phyloP scores from a whole-genome alignment of 2,329 filamentous ascomycete species.

The Leptographium wingfieldii region DNA sequence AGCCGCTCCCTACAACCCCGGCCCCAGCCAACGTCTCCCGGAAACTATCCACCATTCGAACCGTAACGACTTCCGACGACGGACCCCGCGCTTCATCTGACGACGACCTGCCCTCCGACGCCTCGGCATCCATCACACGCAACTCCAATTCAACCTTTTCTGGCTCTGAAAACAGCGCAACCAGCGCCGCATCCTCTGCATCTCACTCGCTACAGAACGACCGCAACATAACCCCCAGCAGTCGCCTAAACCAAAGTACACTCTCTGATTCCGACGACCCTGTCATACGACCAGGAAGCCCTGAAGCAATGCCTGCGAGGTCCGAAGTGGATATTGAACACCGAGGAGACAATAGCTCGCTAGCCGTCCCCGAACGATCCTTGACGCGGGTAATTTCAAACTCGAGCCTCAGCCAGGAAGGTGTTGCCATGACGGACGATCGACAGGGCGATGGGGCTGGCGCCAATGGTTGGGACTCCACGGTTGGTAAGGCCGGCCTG shows the following conservation, averaged over 20 bases:
- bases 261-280: not conserved
- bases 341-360: slow-evolving; percentile 14
- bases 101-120: slow-evolving; percentile 27
- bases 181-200: slow-evolving; percentile 33
- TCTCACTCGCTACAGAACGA: slow-evolving; percentile 19
- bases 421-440: not conserved
- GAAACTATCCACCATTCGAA: slow-evolving; percentile 38
- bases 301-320: not conserved
- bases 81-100: slow-evolving; percentile 24
- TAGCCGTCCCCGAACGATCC: not conserved
- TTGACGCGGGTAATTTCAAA: not conserved
- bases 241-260: slow-evolving; percentile 24
- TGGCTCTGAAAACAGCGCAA: slow-evolving; percentile 42
- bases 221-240: slow-evolving; percentile 19
- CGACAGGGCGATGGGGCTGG: slow-evolving; percentile 22
- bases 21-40: slow-evolving; percentile 16
- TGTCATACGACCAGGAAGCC: not conserved
- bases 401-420: not conserved
- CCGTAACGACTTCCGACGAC: slow-evolving; percentile 42
- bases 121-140: slow-evolving; percentile 21
- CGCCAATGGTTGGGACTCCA: slow-evolving; percentile 42
- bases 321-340: slow-evolving; percentile 15
- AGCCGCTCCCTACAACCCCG: slow-evolving; percentile 12
- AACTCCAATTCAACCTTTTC: slow-evolving; percentile 37
- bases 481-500: slow-evolving; percentile 55